Percentiles rank a stretch among this genome's conserved stretches.
Evolutionary conservation across 345 rosid genomes (phyloP).

Genomic region (Psidium guajava): DNA sequence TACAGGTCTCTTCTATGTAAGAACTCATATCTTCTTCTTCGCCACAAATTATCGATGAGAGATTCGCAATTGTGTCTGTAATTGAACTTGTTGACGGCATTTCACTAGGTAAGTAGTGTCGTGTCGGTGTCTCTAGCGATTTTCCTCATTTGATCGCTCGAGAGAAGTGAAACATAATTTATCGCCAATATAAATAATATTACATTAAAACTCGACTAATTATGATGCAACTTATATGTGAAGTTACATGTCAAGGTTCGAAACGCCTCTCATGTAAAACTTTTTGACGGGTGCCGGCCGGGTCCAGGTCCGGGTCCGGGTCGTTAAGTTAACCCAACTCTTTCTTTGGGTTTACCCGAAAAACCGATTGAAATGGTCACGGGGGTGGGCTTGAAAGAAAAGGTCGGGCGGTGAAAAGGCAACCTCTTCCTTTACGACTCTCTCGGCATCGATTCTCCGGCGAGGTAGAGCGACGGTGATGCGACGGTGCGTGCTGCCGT

Average conservation of each 20-base stretch:
- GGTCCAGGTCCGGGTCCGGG: not conserved
- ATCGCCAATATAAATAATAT: not conserved
- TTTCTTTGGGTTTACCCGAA: not conserved
- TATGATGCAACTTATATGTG: not conserved
- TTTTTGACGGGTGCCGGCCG: not conserved
- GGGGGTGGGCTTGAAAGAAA: not conserved
- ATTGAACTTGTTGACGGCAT: not conserved
- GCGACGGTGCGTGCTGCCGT: not conserved
- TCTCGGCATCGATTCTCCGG: not conserved
- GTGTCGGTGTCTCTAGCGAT: not conserved
- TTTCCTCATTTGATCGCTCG: not conserved
- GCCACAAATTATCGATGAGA: not conserved
- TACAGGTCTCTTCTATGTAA: not conserved
- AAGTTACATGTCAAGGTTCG: not conserved
- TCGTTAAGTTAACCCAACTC: not conserved
- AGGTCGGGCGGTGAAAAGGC: not conserved
- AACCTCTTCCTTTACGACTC: not conserved
- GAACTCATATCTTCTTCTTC: not conserved
- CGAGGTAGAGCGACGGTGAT: not conserved
- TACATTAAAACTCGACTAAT: not conserved
- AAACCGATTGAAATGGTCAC: not conserved
- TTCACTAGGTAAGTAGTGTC: not conserved
- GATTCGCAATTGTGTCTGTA: not conserved
- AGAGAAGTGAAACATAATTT: not conserved
- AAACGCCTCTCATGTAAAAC: not conserved